These are phyloP conservation scores for Sporothrix phasma DNA, from an alignment of 2,329 filamentous ascomycete genomes.

Conservation along the genomic window DNA sequence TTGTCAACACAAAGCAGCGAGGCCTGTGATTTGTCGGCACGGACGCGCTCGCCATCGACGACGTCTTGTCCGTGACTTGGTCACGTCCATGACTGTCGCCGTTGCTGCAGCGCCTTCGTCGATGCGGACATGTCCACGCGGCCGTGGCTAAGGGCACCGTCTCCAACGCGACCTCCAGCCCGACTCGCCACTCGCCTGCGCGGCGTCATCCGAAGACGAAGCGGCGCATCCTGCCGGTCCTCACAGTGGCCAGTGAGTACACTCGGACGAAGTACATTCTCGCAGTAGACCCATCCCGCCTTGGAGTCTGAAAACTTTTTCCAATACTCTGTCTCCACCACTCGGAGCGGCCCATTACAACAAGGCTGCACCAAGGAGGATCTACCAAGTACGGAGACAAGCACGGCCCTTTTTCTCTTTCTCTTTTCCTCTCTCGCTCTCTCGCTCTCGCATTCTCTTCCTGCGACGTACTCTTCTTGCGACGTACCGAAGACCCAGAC, in stretches of 20 bases:
- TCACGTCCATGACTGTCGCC: too few relatives aligned
- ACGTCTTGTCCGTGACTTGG: too few relatives aligned
- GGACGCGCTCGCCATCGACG: not conserved
- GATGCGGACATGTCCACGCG: too few relatives aligned
- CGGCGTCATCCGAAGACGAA: conserved; percentile 2
- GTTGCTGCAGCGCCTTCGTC: too few relatives aligned
- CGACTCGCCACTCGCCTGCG: not conserved
- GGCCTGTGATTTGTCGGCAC: not conserved
- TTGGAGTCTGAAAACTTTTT: not conserved
- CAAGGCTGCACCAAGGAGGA: not conserved
- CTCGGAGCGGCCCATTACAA: not conserved
- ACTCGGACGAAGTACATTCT: too few relatives aligned
- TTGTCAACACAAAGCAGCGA: not conserved
- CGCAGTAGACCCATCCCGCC: too few relatives aligned
- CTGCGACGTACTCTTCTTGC: too few relatives aligned
- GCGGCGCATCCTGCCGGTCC: conserved; percentile 2
- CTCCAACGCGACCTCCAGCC: not conserved
- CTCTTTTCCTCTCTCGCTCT: too few relatives aligned
- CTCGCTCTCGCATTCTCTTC: too few relatives aligned
- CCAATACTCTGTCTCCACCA: not conserved
- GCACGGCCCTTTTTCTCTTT: not conserved
- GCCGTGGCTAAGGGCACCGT: too few relatives aligned
- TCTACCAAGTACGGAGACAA: not conserved
- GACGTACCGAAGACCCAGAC: too few relatives aligned
- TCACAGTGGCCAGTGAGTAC: not conserved